Evolutionary conservation across 352 stramenopile species (phyloP), one percentile per base, ranked within the genome.

Genomic region (Pythium myriotylum): DNA sequence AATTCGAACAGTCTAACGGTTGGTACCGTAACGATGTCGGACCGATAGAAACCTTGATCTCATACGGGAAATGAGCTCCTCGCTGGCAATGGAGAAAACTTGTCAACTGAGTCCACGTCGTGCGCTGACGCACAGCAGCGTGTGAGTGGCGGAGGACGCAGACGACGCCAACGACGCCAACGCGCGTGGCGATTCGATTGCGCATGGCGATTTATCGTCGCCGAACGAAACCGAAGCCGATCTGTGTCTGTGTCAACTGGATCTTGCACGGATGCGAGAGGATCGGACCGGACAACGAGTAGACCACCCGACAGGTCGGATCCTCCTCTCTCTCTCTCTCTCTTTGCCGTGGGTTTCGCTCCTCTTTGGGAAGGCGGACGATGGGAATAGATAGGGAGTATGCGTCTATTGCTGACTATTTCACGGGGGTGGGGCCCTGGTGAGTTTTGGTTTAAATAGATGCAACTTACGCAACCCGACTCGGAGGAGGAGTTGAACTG

Each of bases 371-470:
- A n/a, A n/a, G n/a, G n/a, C n/a, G n/a, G n/a, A n/a, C n/a, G n/a
- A n/a, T n/a, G n/a, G n/a, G n/a, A n/a, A n/a, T n/a, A n/a, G n/a
- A n/a, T n/a, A n/a, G n/a, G n/a, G n/a, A n/a, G n/a, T n/a, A n/a
- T n/a, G n/a, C n/a, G n/a, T n/a, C n/a, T 55, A 42, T 55, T 55
- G 13, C 26, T 26, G n/a, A 23, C 3, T 43, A 14, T 17, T 43
- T 43, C n/a, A n/a, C n/a, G n/a, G n/a, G n/a, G n/a, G n/a, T n/a
- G n/a, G n/a, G n/a, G n/a, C n/a, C n/a, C n/a, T n/a, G n/a, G n/a
- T n/a, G n/a, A n/a, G n/a, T n/a, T n/a, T n/a, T n/a, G n/a, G 2
- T 19, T 51, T 59, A 59, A 51, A 58, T 59, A 59, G 39, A 37
- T 49, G 52, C 52, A 59, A 51, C 41, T 51, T 43, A 27, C 24